Percentiles rank a stretch among this genome's conserved stretches.
Evolutionary conservation across 176 grass and related monocot genomes (phyloP).

Genomic region (Triticum dicoccoides): DNA sequence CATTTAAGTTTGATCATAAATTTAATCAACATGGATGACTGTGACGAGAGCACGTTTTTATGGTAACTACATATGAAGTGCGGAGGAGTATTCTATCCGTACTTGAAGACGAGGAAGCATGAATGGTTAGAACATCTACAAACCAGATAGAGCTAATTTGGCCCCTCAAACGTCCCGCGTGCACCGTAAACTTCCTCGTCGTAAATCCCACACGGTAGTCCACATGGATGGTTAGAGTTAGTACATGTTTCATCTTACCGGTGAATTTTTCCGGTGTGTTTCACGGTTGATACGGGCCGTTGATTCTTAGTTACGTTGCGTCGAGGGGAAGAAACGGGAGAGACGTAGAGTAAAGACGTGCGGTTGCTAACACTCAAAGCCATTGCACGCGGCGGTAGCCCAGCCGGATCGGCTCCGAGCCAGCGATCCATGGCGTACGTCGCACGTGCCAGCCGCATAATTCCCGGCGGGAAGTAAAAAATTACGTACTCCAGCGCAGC

Average conservation of each 20-base stretch:
- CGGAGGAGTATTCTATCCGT: too few relatives aligned
- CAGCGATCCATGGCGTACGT: not conserved
- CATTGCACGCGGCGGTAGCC: not conserved
- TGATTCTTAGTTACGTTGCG: not conserved
- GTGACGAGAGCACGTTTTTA: too few relatives aligned
- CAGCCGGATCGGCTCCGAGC: not conserved
- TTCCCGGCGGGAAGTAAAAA: slow-evolving; percentile 12
- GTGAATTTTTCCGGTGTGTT: not conserved
- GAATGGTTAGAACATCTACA: too few relatives aligned
- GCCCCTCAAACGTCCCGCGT: too few relatives aligned
- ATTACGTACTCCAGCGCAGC: not conserved
- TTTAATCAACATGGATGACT: too few relatives aligned
- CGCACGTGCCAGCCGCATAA: slow-evolving; percentile 34
- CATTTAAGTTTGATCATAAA: too few relatives aligned
- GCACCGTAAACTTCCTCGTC: too few relatives aligned
- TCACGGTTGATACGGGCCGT: not conserved
- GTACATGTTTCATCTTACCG: not conserved
- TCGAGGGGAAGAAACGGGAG: not conserved
- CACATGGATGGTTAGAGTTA: too few relatives aligned
- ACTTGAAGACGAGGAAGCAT: too few relatives aligned
- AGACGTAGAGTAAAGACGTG: not conserved
- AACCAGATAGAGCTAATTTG: too few relatives aligned
- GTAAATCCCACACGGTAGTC: too few relatives aligned
- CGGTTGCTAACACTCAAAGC: slow-evolving; percentile 23
- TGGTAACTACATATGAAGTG: too few relatives aligned